Evolutionary conservation across 2,329 filamentous ascomycete genomes (phyloP).

Genomic region (Thermothelomyces thermophilus): DNA sequence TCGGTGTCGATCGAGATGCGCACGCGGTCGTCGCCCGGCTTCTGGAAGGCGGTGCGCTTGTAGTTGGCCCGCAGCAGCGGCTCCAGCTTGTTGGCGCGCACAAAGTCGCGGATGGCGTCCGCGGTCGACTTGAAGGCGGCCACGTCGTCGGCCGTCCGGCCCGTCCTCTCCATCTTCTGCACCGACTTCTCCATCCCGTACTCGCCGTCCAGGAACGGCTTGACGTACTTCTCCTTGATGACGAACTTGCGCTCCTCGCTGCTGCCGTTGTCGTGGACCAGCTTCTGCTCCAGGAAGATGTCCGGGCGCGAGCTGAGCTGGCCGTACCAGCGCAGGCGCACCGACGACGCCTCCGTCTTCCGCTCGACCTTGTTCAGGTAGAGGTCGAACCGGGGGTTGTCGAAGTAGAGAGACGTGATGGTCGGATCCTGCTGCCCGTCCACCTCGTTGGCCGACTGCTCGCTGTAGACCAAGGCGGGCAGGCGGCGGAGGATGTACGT

Average conservation of each 20-base stretch:
- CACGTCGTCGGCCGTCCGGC: conserved; percentile 58
- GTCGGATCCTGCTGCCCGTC: conserved; percentile 79
- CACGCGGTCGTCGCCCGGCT: conserved; percentile 83
- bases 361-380: conserved; percentile 81
- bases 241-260: conserved; percentile 74
- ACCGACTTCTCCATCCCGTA: conserved; percentile 91
- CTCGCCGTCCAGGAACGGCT: conserved; percentile 76
- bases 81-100: conserved; percentile 69
- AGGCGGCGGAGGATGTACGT: conserved; percentile 87
- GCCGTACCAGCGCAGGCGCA: conserved; percentile 88
- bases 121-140: conserved; percentile 66
- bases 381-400: conserved; percentile 76
- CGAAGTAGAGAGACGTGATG: conserved; percentile 94
- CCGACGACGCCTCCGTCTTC: conserved; percentile 67
- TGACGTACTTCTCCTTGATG: conserved; percentile 92
- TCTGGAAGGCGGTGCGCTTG: conserved; percentile 90
- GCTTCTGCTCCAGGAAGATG: conserved; percentile 85
- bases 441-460: conserved; percentile 73
- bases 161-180: conserved; percentile 76
- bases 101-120: conserved; percentile 70
- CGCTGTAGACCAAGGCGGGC: conserved; percentile 88
- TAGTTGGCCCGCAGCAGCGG: conserved; percentile 90
- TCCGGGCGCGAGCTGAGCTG: conserved; percentile 72
- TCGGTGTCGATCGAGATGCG: conserved; percentile 91
- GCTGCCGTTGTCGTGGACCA: conserved; percentile 65